Percentiles rank a stretch among this genome's conserved stretches.
These are phyloP conservation scores for Artomyces pyxidatus DNA, from an alignment of 768 basidiomycete species.

Conservation along the genomic window DNA sequence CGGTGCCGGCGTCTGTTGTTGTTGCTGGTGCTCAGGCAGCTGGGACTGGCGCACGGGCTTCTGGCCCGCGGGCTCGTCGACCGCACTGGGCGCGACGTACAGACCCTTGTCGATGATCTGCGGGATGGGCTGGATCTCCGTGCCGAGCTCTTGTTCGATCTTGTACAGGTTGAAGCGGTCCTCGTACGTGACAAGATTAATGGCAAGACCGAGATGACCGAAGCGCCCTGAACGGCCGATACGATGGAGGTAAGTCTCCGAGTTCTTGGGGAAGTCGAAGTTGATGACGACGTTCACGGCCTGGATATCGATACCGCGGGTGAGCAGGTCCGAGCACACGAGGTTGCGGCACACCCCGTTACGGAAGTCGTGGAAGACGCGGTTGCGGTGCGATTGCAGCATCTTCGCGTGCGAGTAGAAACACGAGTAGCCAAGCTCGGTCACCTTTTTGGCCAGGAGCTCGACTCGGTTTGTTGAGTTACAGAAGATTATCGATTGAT, in stretches of 20 bases:
- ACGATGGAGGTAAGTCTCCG: constrained; percentile 96
- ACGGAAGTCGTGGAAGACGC: constrained; percentile 99
- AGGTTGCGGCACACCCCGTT: constrained; percentile 98
- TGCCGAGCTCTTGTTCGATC: constrained; percentile 97
- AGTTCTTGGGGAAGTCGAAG: constrained; percentile 99
- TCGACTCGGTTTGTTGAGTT: constrained; percentile 99
- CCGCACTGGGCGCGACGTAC: constrained; percentile 76
- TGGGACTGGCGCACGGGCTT: constrained; percentile 28
- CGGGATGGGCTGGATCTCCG: constrained; percentile 95
- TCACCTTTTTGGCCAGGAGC: constrained; percentile 98
- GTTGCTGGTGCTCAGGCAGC: constrained; percentile 19
- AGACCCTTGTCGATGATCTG: constrained; percentile 83
- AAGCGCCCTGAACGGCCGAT: constrained; percentile 98
- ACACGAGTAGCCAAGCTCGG: constrained; percentile 98
- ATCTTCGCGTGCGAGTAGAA: constrained; percentile 99
- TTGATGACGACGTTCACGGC: constrained; percentile 99
- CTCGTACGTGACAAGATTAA: constrained; percentile 97
- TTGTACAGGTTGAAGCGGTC: constrained; percentile 96
- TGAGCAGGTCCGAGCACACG: constrained; percentile 95
- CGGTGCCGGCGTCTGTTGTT: constrained; percentile 16
- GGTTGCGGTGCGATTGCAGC: constrained; percentile 97
- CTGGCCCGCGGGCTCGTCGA: constrained; percentile 37
- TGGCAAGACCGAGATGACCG: constrained; percentile 93
- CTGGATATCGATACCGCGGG: constrained; percentile 98
- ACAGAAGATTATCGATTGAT: constrained; percentile 99